Conservation (phyloP, 2,329 filamentous ascomycete species). For the Pseudogymnoascus sp. region DNA sequence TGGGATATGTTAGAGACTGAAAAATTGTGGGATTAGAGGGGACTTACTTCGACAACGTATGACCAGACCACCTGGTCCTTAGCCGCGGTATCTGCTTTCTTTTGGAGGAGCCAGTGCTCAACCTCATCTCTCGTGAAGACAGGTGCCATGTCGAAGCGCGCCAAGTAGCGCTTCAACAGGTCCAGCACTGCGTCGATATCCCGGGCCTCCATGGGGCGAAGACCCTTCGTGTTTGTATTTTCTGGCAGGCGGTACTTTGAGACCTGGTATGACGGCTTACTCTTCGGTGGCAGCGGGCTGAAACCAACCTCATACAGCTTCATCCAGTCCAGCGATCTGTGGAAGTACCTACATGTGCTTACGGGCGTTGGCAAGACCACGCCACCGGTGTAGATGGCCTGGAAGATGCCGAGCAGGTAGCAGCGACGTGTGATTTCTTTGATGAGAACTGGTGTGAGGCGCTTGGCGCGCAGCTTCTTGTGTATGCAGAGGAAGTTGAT, state of each 20-base stretch:
- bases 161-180: slow-evolving; percentile 68
- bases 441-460: slow-evolving; percentile 87
- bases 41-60: slow-evolving; percentile 72
- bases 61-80: slow-evolving; percentile 83
- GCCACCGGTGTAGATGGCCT: slow-evolving; percentile 93
- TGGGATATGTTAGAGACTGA: slow-evolving; percentile 35
- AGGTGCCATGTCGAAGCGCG: slow-evolving; percentile 75
- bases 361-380: slow-evolving; percentile 85
- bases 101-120: slow-evolving; percentile 77
- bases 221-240: slow-evolving; percentile 60
- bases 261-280: slow-evolving; percentile 78
- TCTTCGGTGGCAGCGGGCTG: slow-evolving; percentile 74
- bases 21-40: slow-evolving; percentile 9
- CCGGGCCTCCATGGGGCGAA: slow-evolving; percentile 70
- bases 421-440: slow-evolving; percentile 94
- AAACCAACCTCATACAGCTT: slow-evolving; percentile 95
- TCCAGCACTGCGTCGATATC: slow-evolving; percentile 70
- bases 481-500: slow-evolving; percentile 98
- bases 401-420: slow-evolving; percentile 79
- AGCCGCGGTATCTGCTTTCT: slow-evolving; percentile 47
- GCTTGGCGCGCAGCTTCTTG: slow-evolving; percentile 92
- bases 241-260: slow-evolving; percentile 78
- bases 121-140: slow-evolving; percentile 74
- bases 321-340: slow-evolving; percentile 88
- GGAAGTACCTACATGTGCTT: slow-evolving; percentile 90